These are phyloP conservation scores for Actinomortierella ambigua DNA, from an alignment of 371 early-diverging fungal genomes.

Conservation along the genomic window DNA sequence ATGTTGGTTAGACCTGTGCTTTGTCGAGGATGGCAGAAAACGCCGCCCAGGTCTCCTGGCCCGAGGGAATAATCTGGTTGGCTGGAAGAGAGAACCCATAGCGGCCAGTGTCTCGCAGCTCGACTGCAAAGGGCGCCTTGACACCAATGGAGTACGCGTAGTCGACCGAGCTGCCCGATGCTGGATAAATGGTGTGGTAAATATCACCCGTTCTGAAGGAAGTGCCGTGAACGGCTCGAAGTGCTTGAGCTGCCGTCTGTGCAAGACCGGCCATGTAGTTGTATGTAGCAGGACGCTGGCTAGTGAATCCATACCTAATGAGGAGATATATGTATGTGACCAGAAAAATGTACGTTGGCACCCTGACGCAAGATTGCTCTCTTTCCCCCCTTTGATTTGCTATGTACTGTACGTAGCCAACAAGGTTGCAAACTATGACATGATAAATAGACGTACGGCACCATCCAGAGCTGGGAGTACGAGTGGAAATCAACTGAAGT, in stretches of 20 bases:
- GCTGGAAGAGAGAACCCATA: constrained; percentile 58
- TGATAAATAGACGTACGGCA: constrained; percentile 7
- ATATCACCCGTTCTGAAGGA: constrained; percentile 37
- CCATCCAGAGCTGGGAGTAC: constrained; percentile 41
- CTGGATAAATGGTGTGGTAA: constrained; percentile 54
- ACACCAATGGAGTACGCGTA: constrained; percentile 50
- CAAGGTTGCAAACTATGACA: too few species aligned
- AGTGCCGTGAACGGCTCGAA: constrained; percentile 16
- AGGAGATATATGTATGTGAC: not conserved
- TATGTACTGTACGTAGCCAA: too few species aligned
- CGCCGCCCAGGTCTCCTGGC: constrained; percentile 49
- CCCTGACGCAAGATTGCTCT: not conserved
- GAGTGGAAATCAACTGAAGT: constrained; percentile 38
- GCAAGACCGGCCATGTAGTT: constrained; percentile 30
- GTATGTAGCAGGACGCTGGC: constrained; percentile 26
- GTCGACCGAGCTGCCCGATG: constrained; percentile 52
- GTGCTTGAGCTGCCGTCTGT: constrained; percentile 19
- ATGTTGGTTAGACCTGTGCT: too few species aligned
- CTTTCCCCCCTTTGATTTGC: too few species aligned
- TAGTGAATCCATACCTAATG: constrained; percentile 16
- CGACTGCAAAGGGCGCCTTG: constrained; percentile 59
- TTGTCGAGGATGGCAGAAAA: constrained; percentile 27
- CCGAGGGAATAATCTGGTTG: constrained; percentile 52
- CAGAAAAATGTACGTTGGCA: not conserved
- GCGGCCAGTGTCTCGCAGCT: constrained; percentile 56